phyloP scores from a whole-genome alignment of 2,329 filamentous ascomycete genomes.

The Pestalotiopsis sp. region DNA sequence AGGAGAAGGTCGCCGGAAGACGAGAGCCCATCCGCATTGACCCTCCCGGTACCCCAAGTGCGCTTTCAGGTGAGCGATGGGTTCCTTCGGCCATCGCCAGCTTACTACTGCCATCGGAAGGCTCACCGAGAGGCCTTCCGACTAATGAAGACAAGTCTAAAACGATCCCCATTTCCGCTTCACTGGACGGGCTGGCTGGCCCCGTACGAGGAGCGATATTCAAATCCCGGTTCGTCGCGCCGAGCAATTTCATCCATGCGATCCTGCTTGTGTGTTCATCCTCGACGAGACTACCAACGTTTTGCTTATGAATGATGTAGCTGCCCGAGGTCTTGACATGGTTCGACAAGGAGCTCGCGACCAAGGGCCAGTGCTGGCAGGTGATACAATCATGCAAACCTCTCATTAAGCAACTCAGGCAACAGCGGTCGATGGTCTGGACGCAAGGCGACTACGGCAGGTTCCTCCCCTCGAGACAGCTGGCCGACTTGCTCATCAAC shows the following conservation, averaged over 20 bases:
- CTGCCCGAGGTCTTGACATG: background rate
- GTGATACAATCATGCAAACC: constrained; percentile 53
- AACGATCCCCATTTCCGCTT: background rate
- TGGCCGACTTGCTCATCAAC: constrained; percentile 50
- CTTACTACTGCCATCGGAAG: background rate
- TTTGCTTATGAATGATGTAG: background rate
- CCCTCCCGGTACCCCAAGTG: background rate
- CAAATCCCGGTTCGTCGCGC: constrained; percentile 59
- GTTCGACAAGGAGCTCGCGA: background rate
- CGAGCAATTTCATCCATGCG: constrained; percentile 58
- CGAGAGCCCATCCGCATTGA: background rate
- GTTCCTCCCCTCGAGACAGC: constrained; percentile 48
- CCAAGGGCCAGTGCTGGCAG: background rate
- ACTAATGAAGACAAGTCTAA: background rate
- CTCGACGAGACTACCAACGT: background rate
- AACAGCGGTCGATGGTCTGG: constrained; percentile 27
- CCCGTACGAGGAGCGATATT: constrained; percentile 47
- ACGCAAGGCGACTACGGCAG: constrained; percentile 1
- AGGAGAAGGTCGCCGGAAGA: background rate
- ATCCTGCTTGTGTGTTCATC: constrained; percentile 42
- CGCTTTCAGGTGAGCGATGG: background rate
- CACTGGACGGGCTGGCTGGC: background rate
- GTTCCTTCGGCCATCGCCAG: background rate
- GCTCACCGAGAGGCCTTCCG: background rate
- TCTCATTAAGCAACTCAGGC: constrained; percentile 55